Conservation (phyloP, 2,329 filamentous ascomycete genomes). For the Paraconiothyrium sp. region DNA sequence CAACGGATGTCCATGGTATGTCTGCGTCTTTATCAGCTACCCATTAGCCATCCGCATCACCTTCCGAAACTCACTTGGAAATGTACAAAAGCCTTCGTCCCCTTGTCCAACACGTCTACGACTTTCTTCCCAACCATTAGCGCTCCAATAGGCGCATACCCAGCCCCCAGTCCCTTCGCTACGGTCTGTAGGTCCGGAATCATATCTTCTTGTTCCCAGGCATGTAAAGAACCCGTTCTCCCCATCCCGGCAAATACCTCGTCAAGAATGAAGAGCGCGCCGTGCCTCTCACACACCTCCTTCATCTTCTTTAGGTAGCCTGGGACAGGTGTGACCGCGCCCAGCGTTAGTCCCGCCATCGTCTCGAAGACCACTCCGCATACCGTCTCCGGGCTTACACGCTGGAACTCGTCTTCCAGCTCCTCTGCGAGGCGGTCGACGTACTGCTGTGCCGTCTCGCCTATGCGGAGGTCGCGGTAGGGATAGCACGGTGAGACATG, state of each 20-base stretch:
- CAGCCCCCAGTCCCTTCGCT: constrained; percentile 71
- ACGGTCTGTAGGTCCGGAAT: constrained; percentile 71
- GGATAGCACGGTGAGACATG: constrained; percentile 73
- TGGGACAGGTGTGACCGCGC: constrained; percentile 60
- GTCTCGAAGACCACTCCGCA: constrained; percentile 11
- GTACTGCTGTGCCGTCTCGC: constrained; percentile 67
- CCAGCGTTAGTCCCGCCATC: constrained; percentile 42
- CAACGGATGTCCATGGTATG: constrained; percentile 68
- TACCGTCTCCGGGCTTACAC: constrained; percentile 59
- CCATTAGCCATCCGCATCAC: not conserved
- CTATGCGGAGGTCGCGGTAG: constrained; percentile 63
- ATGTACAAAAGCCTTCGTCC: constrained; percentile 60
- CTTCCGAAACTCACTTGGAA: constrained; percentile 1
- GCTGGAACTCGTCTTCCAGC: constrained; percentile 71
- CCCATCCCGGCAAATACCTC: constrained; percentile 50
- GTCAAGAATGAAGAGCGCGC: constrained; percentile 65
- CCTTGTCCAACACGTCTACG: constrained; percentile 57
- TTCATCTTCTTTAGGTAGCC: constrained; percentile 67
- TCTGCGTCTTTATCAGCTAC: constrained; percentile 53
- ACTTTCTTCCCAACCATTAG: constrained; percentile 60
- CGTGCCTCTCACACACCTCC: constrained; percentile 64
- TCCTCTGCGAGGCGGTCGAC: constrained; percentile 68
- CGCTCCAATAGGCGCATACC: constrained; percentile 69
- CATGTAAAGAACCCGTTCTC: constrained; percentile 38
- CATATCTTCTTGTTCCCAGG: constrained; percentile 58